phyloP scores from a whole-genome alignment of 208 protist species.

The Trichomonas tenax region DNA sequence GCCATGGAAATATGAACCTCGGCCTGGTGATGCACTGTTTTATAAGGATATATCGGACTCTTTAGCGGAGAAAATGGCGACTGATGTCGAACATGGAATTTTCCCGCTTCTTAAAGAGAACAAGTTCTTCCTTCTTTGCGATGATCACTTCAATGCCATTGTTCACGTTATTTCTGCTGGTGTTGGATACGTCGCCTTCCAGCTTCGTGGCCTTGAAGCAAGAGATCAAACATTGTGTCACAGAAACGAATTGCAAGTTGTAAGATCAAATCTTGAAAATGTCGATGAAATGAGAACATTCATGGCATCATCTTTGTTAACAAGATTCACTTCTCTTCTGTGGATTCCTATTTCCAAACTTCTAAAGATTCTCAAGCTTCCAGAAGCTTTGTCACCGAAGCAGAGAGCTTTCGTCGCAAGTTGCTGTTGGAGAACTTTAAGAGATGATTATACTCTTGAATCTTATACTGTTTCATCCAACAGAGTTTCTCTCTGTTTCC shows the following conservation, averaged over 20 bases:
- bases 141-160: slow-evolving; percentile 4
- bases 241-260: slow-evolving; percentile 2
- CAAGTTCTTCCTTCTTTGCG: not conserved
- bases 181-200: not conserved
- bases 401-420: not conserved
- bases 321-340: not conserved
- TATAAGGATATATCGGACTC: not conserved
- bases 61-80: not conserved
- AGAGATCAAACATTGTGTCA: slow-evolving; percentile 4
- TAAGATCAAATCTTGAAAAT: not conserved
- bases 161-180: not conserved
- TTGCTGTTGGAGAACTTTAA: not conserved
- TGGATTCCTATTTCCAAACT: not conserved
- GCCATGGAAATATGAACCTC: not conserved
- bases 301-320: not conserved
- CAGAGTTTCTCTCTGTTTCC: not conserved
- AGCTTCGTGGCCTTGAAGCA: not conserved
- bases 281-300: not conserved
- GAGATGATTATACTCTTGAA: not conserved
- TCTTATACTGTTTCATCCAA: not conserved
- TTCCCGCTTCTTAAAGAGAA: not conserved
- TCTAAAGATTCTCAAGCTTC: not conserved
- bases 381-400: not conserved
- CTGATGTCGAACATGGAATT: not conserved
- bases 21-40: not conserved